Conservation (phyloP, 371 early-diverging fungal species). For the Actinomortierella wolfii region DNA sequence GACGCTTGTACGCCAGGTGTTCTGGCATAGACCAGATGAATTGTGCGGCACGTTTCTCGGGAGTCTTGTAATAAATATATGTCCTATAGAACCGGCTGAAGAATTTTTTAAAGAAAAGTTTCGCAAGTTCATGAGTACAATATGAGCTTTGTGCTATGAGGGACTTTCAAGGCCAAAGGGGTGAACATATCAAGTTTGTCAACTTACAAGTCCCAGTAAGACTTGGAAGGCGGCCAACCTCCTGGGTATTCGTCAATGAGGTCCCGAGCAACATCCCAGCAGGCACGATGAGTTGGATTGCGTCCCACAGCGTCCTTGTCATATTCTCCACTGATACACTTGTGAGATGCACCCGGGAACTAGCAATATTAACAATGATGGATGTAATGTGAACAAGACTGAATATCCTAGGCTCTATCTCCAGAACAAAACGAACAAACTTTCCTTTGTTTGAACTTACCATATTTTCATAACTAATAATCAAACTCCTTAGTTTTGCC, state of each 20-base stretch:
- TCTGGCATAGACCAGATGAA: constrained; percentile 22
- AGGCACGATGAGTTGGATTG: constrained; percentile 31
- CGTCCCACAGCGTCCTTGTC: constrained; percentile 25
- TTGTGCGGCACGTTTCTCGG: constrained; percentile 15
- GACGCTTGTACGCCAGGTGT: constrained; percentile 17
- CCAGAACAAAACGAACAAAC: too few species aligned
- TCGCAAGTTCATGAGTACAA: too few species aligned
- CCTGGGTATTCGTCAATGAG: constrained; percentile 20
- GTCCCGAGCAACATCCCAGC: constrained; percentile 30
- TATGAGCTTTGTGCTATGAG: too few species aligned
- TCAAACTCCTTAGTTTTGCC: constrained; percentile 12
- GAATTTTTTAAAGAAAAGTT: too few species aligned
- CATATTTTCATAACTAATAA: constrained; percentile 24
- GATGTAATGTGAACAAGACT: too few species aligned
- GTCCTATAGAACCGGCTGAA: constrained; percentile 33
- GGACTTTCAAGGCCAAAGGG: too few species aligned
- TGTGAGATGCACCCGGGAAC: constrained; percentile 32
- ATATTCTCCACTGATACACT: constrained; percentile 34
- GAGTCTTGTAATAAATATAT: constrained; percentile 27
- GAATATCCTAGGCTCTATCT: too few species aligned
- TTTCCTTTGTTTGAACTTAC: too few species aligned
- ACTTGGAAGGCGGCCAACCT: constrained; percentile 18
- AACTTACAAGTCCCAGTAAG: constrained; percentile 35
- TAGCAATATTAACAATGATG: constrained; percentile 1
- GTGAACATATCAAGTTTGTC: too few species aligned